Evolutionary conservation across 177 flowering plant genomes (phyloP), one percentile per base, ranked within the genome.

Genomic region (Vitis hybrid): DNA sequence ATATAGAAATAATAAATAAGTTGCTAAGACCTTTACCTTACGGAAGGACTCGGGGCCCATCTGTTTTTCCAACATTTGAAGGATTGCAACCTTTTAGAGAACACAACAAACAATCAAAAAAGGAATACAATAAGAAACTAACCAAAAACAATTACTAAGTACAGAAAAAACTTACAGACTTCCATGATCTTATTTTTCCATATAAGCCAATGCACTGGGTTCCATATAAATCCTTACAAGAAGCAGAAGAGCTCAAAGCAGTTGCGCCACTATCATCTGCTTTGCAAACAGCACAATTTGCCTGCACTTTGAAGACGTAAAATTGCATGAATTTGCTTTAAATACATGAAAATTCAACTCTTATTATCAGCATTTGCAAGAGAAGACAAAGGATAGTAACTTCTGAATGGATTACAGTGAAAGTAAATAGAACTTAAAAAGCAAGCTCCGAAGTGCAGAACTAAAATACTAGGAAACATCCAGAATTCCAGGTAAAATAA

Each of bases 11-110:
- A 13, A 22, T 26, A 7, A 72, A 50, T 18, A 50, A 62, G 15
- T 34, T 48, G 48, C 12, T 57, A 73, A 58, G 31, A 61, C 10
- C 16, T 82, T 78, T 82, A 94, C 98, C 78, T 88, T 93, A 39
- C 95, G 85, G 67, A 95, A 95, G 50, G 90, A 81, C 73, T 95
- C 98, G 0, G 98, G 97, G 5, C 99, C 99, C 97, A 95, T 95
- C 81, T 95, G 99, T 78, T 95, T 95, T 80, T 95, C 99, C 81
- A 95, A 74, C 97, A 95, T 93, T 77, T 95, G 96, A 72, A 95
- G 97, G 76, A 95, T 65, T 29, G 99, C 94, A 74, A 95, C 97
- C 98, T 94, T 67, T 63, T 8, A 72, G 34, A 68, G 67, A 63
- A 55, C 29, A 66, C 12, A 2, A 55, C 29, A 66, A 18, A 2